Base-by-base conservation (phyloP, 352 stramenopile genomes). In the Pythium myriotylum region DNA sequence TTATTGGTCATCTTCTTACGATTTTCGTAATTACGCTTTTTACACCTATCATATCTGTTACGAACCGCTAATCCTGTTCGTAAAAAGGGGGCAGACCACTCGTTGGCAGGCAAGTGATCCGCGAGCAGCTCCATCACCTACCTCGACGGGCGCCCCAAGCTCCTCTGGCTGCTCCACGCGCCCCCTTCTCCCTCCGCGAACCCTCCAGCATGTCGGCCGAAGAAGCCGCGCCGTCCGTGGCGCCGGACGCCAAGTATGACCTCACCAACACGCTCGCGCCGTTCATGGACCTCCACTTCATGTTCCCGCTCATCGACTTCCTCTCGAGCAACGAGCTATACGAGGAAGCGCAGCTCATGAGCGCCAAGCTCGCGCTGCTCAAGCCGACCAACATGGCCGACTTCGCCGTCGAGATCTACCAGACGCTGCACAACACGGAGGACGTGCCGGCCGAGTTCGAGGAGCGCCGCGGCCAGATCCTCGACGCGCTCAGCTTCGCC, bases 261-360 rank as follows among this genome's bases (percentile, higher is more conserved):
- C 81, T 99, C 53, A 99, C 96, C 48, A 96, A 97, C 68, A 86
- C 81, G 63, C 82, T 98, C 57, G 94, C 91, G 57, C 91, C 94
- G 52, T 98, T 97, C 75, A 94, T 99, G 79, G 96, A 99, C 70
- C 83, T 97, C 45, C 96, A 99, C 88, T 98, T 98, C 75, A 97
- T 99, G 86, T 98, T 99, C 81, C 94, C 94, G 63, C 79, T 99
- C 46, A 94, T 99, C 62, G 94, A 98, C 70, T 98, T 98, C 65
- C 67, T 98, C 40, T 84, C 83, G 20, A 93, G 84, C 62, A 89
- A 87, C 46, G 88, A 98, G 57, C 75, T 94, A 50, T 98, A 98
- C 70, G 89, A 97, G 67, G 92, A 98, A 46, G 74, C 83, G 23
- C 74, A 96, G 68, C 81, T 97, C 47, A 86, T 92, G 71, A 84